Base-by-base conservation (phyloP, 306 rosid genomes). In the Leucaena leucocephala region DNA sequence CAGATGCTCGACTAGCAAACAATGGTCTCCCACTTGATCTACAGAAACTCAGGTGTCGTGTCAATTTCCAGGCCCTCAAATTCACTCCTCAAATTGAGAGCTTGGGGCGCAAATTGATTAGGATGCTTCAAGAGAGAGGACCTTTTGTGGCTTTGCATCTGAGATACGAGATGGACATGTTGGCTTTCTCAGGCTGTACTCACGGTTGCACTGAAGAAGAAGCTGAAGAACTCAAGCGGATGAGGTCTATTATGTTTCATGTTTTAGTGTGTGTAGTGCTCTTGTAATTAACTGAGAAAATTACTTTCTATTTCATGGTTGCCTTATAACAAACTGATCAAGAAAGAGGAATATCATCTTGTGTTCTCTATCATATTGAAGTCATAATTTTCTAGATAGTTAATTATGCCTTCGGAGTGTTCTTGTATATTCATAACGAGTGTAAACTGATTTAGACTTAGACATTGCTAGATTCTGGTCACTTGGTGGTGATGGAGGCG, bases 111-210 rank as follows among this genome's bases (percentile, higher is more conserved):
- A 95, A 88, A 75, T 81, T 95, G 86, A 81, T 93, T 66, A 86
- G 38, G 67, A 83, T 93, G 4, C 98, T 95, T 77, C 89, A 59
- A 82, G 90, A 90, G 69, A 91, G 76, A 78, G 99, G 99, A 80
- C 90, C 97, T 71, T 88, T 90, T 77, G 88, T 95, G 84, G 97
- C 95, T 39, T 80, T 95, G 92, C 99, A 95, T 85, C 79, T 95
- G 74, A 87, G 98, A 86, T 95, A 95, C 39, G 98, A 95, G 85
- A 95, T 95, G 98, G 98, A 95, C 81, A 95, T 95, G 99, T 82
- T 95, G 85, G 97, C 99, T 58, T 95, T 95, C 92, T 95, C 99
- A 21, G 99, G 99, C 54, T 95, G 99, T 85, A 95, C 99, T 55
- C 96, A 69, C 68, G 94, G 97, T 71, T 95, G 99, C 88, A 80